A percentile compares a stretch with the other conserved stretches of the same genome.
Conservation (phyloP, 2,329 filamentous ascomycete genomes). For the Lecanicillium sp. region DNA sequence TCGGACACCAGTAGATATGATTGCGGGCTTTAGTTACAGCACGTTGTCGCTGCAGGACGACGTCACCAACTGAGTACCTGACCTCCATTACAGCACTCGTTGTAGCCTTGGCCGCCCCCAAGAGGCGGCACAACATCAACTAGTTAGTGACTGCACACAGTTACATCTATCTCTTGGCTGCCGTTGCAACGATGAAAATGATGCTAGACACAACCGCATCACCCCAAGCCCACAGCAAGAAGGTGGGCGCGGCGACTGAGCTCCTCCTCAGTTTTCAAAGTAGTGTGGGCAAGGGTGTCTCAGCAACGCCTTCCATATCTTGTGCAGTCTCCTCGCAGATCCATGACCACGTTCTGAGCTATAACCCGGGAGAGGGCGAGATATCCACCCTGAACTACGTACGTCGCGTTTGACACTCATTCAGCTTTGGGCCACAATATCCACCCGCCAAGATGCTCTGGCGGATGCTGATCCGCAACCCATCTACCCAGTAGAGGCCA, state of each 20-base stretch:
- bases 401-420: background rate
- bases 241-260: background rate
- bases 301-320: too few relatives aligned
- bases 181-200: too few relatives aligned
- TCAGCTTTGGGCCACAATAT: conserved; percentile 2
- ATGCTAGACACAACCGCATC: too few relatives aligned
- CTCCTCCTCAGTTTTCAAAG: too few relatives aligned
- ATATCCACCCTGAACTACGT: background rate
- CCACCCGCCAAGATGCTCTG: conserved; percentile 4
- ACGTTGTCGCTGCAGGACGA: too few relatives aligned
- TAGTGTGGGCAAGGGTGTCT: too few relatives aligned
- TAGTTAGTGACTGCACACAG: background rate
- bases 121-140: background rate
- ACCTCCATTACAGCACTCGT: too few relatives aligned
- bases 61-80: too few relatives aligned
- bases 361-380: background rate
- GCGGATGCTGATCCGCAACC: conserved; percentile 8
- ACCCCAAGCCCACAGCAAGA: too few relatives aligned
- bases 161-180: background rate
- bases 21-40: too few relatives aligned
- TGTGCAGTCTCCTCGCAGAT: background rate
- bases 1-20: too few relatives aligned
- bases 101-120: background rate
- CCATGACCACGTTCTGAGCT: background rate
- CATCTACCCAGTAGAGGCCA: conserved; percentile 7